Evolutionary conservation across 768 basidiomycete genomes (phyloP).

Genomic region (Xerocomus brunneocitrinus): DNA sequence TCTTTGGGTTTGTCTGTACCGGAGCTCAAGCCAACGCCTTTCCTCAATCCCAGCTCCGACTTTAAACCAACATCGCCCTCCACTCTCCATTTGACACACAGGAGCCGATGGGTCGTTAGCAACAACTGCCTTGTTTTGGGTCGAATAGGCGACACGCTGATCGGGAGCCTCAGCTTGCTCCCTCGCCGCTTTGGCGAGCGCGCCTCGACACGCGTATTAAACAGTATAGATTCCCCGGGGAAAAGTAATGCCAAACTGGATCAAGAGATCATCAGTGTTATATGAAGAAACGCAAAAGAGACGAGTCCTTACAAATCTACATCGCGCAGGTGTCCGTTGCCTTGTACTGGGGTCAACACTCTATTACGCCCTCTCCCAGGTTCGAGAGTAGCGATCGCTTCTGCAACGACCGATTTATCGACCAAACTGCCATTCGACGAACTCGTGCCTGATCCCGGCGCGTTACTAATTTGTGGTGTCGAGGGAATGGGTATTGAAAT

Average conservation of each 20-base stretch:
- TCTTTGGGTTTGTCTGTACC: slow-evolving; percentile 28
- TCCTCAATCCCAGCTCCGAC: slow-evolving; percentile 44
- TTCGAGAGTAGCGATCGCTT: slow-evolving; percentile 33
- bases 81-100: slow-evolving; percentile 51
- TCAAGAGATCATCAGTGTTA: not conserved
- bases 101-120: slow-evolving; percentile 50
- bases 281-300: not conserved
- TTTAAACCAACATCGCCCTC: slow-evolving; percentile 41
- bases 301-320: slow-evolving; percentile 39
- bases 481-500: slow-evolving; percentile 9
- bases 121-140: slow-evolving; percentile 52
- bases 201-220: slow-evolving; percentile 50
- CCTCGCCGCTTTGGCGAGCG: slow-evolving; percentile 52
- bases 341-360: slow-evolving; percentile 51
- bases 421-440: slow-evolving; percentile 49
- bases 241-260: slow-evolving; percentile 36
- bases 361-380: slow-evolving; percentile 50
- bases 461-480: not conserved
- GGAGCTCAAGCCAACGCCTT: slow-evolving; percentile 1
- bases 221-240: slow-evolving; percentile 46
- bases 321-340: slow-evolving; percentile 35
- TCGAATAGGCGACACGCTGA: slow-evolving; percentile 45
- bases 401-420: slow-evolving; percentile 30
- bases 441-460: slow-evolving; percentile 38
- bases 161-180: slow-evolving; percentile 48